These are phyloP conservation scores for Neurospora hispaniola DNA, from an alignment of 495 filamentous ascomycete species.

Conservation along the genomic window DNA sequence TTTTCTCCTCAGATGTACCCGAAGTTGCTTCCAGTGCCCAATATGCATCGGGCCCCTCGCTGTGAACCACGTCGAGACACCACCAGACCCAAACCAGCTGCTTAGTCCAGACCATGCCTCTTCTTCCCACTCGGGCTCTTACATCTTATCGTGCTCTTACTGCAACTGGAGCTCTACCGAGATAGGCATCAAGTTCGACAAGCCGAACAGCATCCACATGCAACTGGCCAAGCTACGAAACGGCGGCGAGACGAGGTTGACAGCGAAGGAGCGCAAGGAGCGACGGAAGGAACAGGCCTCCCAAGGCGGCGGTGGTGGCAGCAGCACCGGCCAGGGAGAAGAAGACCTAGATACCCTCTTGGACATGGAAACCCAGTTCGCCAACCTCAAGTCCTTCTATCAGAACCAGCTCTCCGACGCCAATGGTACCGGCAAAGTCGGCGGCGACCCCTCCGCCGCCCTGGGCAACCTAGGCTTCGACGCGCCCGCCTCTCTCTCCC, in stretches of 20 bases:
- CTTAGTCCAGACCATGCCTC: constrained; percentile 25
- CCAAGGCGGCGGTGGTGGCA: constrained; percentile 5
- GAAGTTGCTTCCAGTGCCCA: constrained; percentile 93
- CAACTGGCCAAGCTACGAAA: constrained; percentile 58
- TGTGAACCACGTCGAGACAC: constrained; percentile 54
- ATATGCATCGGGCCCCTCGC: constrained; percentile 72
- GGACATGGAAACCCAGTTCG: constrained; percentile 38
- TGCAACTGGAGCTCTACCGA: constrained; percentile 88
- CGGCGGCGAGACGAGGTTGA: constrained; percentile 32
- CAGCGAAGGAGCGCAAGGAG: constrained; percentile 32
- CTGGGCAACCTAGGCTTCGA: constrained; percentile 54
- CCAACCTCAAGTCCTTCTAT: constrained; percentile 60
- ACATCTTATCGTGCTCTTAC: constrained; percentile 73
- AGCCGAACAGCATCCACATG: constrained; percentile 69
- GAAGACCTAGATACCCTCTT: constrained; percentile 10
- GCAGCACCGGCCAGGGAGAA: background rate
- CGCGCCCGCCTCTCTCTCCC: constrained; percentile 69
- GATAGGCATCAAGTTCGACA: constrained; percentile 83
- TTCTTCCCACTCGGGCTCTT: constrained; percentile 44
- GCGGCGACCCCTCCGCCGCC: constrained; percentile 41
- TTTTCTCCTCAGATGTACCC: constrained; percentile 59
- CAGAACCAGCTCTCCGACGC: constrained; percentile 54
- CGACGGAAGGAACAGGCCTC: constrained; percentile 30
- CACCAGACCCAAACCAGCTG: constrained; percentile 33
- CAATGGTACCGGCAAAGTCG: constrained; percentile 14